phyloP scores from a whole-genome alignment of 1,284 basidiomycete genomes.

The Trichosporon sp. region DNA sequence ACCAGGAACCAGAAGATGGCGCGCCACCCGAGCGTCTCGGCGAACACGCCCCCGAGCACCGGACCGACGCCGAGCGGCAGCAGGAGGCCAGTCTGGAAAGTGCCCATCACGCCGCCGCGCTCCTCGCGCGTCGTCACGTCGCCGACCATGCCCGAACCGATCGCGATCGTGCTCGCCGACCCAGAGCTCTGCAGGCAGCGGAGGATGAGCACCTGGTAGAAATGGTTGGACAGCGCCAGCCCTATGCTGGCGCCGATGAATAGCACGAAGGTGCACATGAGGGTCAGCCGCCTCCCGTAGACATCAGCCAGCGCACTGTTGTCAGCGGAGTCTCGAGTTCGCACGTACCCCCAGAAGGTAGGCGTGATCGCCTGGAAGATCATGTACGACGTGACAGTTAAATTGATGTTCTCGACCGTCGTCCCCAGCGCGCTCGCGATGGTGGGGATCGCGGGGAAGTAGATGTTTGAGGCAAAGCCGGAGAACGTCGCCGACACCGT shows the following conservation, averaged over 20 bases:
- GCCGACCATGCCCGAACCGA: slow-evolving; percentile 19
- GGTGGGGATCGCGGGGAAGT: slow-evolving; percentile 69
- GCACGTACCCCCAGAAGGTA: slow-evolving; percentile 59
- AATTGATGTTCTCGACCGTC: slow-evolving; percentile 63
- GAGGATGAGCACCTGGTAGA: slow-evolving; percentile 11
- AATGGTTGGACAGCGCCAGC: slow-evolving; percentile 10
- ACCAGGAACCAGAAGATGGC: slow-evolving; percentile 38
- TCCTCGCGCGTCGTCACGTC: slow-evolving; percentile 9
- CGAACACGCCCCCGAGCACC: slow-evolving; percentile 33
- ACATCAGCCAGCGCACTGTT: slow-evolving; percentile 8
- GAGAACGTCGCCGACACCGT: slow-evolving; percentile 20
- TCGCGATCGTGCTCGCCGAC: slow-evolving; percentile 9
- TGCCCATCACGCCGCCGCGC: slow-evolving; percentile 2
- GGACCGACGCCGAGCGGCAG: slow-evolving; percentile 20
- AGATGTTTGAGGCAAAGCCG: slow-evolving; percentile 64
- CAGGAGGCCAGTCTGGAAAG: neutral
- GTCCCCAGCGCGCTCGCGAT: slow-evolving; percentile 61
- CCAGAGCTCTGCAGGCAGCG: slow-evolving; percentile 10
- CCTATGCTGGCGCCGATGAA: slow-evolving; percentile 10
- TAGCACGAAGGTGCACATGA: slow-evolving; percentile 6
- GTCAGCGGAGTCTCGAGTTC: neutral
- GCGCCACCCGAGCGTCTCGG: slow-evolving; percentile 41
- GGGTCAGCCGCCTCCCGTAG: slow-evolving; percentile 6
- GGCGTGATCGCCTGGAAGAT: slow-evolving; percentile 67
- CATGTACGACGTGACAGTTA: slow-evolving; percentile 75